phyloP scores from a whole-genome alignment of 2,329 filamentous ascomycete species.

The Colletotrichum sp. region DNA sequence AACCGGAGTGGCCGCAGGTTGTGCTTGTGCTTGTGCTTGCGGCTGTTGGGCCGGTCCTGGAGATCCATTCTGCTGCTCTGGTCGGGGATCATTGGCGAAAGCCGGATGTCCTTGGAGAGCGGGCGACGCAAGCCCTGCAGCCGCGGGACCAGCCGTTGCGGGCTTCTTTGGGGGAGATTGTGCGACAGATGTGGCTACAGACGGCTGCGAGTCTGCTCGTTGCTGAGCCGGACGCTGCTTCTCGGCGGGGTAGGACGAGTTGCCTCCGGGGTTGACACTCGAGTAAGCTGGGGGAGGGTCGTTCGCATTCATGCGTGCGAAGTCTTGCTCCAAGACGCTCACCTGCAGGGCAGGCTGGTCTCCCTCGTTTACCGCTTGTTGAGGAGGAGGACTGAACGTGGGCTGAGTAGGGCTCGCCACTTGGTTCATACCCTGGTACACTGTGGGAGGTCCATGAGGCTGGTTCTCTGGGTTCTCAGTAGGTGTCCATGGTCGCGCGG shows the following conservation, averaged over 20 bases:
- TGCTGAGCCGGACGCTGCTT: slow-evolving; percentile 63
- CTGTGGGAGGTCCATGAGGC: slow-evolving; percentile 86
- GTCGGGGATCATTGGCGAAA: slow-evolving; percentile 82
- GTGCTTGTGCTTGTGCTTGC: neutral
- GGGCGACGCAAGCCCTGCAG: slow-evolving; percentile 45
- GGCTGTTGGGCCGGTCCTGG: neutral
- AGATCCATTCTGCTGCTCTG: slow-evolving; percentile 48
- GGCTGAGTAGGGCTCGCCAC: slow-evolving; percentile 61
- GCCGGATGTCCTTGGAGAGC: slow-evolving; percentile 77
- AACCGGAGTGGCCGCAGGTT: neutral
- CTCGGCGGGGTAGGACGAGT: slow-evolving; percentile 76
- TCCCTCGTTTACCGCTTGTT: slow-evolving; percentile 37
- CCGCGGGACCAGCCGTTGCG: slow-evolving; percentile 28
- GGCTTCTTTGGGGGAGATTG: slow-evolving; percentile 33
- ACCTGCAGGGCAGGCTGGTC: slow-evolving; percentile 52
- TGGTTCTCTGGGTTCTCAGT: slow-evolving; percentile 88
- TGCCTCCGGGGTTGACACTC: slow-evolving; percentile 63
- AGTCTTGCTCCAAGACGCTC: slow-evolving; percentile 83
- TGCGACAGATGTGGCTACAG: slow-evolving; percentile 30
- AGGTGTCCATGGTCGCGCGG: slow-evolving; percentile 85
- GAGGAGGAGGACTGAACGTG: slow-evolving; percentile 47
- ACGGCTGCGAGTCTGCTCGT: slow-evolving; percentile 28
- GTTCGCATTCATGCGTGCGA: slow-evolving; percentile 80
- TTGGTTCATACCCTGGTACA: slow-evolving; percentile 86
- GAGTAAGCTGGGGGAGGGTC: slow-evolving; percentile 97